These are phyloP conservation scores for Panellus pusillus DNA, from an alignment of 768 basidiomycete genomes.

Conservation along the genomic window DNA sequence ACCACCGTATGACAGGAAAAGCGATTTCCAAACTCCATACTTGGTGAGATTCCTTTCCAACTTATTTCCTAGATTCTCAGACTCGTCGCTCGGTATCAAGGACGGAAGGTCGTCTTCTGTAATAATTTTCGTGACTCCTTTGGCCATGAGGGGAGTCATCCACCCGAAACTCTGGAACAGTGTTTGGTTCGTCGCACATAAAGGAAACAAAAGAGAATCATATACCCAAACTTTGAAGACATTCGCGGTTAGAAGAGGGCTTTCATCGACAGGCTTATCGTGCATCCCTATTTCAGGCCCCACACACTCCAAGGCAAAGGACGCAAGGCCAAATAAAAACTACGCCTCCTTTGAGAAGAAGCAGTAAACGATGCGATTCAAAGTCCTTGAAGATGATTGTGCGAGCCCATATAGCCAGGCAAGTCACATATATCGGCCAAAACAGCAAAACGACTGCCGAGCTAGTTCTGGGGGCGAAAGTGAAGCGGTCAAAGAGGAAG, in stretches of 20 bases:
- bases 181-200: neutral
- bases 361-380: constrained; percentile 34
- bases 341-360: constrained; percentile 46
- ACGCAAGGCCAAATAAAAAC: constrained; percentile 46
- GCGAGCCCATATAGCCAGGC: constrained; percentile 56
- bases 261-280: constrained; percentile 51
- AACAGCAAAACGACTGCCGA: constrained; percentile 76
- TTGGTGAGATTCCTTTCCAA: constrained; percentile 61
- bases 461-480: constrained; percentile 50
- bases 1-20: constrained; percentile 76
- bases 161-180: constrained; percentile 66
- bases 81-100: constrained; percentile 66
- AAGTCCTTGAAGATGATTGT: constrained; percentile 42
- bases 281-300: constrained; percentile 56
- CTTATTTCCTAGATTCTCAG: constrained; percentile 61
- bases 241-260: constrained; percentile 74
- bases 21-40: constrained; percentile 73
- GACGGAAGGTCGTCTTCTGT: constrained; percentile 86
- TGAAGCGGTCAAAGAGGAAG: neutral
- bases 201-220: neutral
- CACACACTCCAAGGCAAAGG: constrained; percentile 66
- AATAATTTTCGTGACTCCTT: constrained; percentile 64
- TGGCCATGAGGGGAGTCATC: constrained; percentile 80
- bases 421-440: constrained; percentile 69
- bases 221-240: constrained; percentile 72